phyloP scores from a whole-genome alignment of 352 stramenopile species.

The Pythium grandisporangium region DNA sequence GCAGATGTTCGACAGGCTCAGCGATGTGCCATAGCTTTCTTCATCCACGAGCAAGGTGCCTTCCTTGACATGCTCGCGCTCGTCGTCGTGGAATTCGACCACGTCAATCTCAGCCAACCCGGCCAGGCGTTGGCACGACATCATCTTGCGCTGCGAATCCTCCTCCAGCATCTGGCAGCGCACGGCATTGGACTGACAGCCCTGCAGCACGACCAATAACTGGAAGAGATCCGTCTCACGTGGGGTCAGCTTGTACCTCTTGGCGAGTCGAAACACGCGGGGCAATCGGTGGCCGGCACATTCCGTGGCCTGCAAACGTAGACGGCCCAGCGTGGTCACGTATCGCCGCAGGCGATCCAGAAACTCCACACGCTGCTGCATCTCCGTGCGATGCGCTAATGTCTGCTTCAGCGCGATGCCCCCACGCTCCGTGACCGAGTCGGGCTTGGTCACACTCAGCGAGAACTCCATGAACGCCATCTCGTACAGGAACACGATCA shows the following conservation, averaged over 20 bases:
- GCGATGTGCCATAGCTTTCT: slow-evolving; percentile 69
- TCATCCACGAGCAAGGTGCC: slow-evolving; percentile 76
- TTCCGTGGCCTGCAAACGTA: slow-evolving; percentile 36
- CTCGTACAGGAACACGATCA: slow-evolving; percentile 78
- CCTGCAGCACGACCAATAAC: slow-evolving; percentile 74
- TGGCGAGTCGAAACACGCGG: slow-evolving; percentile 63
- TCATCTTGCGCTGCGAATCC: slow-evolving; percentile 63
- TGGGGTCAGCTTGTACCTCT: slow-evolving; percentile 65
- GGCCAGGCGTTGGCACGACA: slow-evolving; percentile 64
- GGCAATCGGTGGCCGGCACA: slow-evolving; percentile 24
- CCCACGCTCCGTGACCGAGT: slow-evolving; percentile 36
- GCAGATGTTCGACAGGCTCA: slow-evolving; percentile 76
- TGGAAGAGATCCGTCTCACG: slow-evolving; percentile 73
- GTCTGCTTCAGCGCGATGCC: slow-evolving; percentile 31
- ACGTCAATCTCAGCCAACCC: slow-evolving; percentile 83
- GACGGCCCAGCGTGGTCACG: slow-evolving; percentile 38
- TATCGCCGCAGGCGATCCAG: slow-evolving; percentile 52
- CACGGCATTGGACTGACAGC: slow-evolving; percentile 78
- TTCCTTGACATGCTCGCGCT: slow-evolving; percentile 83
- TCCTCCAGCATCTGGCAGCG: slow-evolving; percentile 82
- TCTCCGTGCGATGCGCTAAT: slow-evolving; percentile 54
- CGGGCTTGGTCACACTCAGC: slow-evolving; percentile 72
- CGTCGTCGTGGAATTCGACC: slow-evolving; percentile 76
- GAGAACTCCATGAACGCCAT: slow-evolving; percentile 84
- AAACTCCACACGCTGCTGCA: slow-evolving; percentile 72